Evolutionary conservation across 1,284 basidiomycete genomes (phyloP), one percentile per base, ranked within the genome.

Genomic region (Cryptococcus amylolentus): DNA sequence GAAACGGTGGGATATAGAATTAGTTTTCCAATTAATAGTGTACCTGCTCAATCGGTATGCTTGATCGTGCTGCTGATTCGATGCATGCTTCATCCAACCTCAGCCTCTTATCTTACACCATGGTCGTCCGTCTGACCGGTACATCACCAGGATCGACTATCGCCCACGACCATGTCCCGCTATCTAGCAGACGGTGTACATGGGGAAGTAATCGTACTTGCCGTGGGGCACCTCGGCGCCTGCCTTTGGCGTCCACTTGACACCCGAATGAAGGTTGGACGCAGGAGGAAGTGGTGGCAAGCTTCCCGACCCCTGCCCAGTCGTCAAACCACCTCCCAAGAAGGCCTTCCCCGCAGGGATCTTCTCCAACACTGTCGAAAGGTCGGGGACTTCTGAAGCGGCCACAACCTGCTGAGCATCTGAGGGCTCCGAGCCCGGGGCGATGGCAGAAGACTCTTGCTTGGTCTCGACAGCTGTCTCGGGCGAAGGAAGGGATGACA

Each of bases 191-290:
- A 88, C 88, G 58, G 90, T 76, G 48, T 81, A 72, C 89, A 93
- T 91, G 7, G 90, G 89, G 80, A 88, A 93, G 77, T 92, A 92
- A 12, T 87, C 80, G 67, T 85, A 70, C 39, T 85, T 84, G 58
- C 86, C 85, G 68, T 88, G 88, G 20, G 90, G 90, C 27, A 89
- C 85, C 67, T 87, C 83, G 2, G 82, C 83, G 1, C 86, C 83
- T 31, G 78, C 76, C 70, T 84, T 77, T 10, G 89, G 86, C 37
- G 79, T 77, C 91, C 91, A 94, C 77, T 84, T 85, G 78, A 58
- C 64, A 31, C 59, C 64, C 5, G 61, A 37, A 41, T 82, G 81
- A 12, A 31, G 26, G 10, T 88, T 84, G 26, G 88, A 80, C 5
- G 77, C 75, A 18, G 91, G 91, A 12, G 90, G 90, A n/a, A 91